phyloP scores from a whole-genome alignment of 2,329 filamentous ascomycete species.

The Escovopsis weberi region DNA sequence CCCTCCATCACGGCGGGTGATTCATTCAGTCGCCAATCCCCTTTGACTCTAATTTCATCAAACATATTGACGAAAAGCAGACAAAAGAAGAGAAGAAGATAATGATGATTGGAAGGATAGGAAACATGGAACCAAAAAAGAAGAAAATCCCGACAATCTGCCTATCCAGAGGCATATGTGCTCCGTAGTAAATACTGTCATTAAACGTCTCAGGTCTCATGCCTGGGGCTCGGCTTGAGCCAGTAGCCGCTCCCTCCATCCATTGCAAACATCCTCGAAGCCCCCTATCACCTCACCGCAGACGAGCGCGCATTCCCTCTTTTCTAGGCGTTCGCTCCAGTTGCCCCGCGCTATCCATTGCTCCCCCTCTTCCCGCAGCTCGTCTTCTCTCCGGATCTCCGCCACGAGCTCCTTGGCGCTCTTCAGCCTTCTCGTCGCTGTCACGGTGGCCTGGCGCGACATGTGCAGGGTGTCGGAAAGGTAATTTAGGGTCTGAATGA shows the following conservation, averaged over 20 bases:
- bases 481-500: slow-evolving; percentile 69
- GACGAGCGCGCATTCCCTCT: slow-evolving; percentile 67
- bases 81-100: too few species aligned
- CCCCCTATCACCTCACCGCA: slow-evolving; percentile 82
- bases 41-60: too few species aligned
- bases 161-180: too few species aligned
- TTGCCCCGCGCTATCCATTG: slow-evolving; percentile 68
- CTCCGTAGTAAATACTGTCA: not conserved
- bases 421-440: slow-evolving; percentile 64
- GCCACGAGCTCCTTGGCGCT: slow-evolving; percentile 73
- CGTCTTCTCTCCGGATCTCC: slow-evolving; percentile 72
- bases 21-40: too few species aligned
- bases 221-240: slow-evolving; percentile 42
- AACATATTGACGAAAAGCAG: too few species aligned
- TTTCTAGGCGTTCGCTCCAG: slow-evolving; percentile 64
- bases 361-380: slow-evolving; percentile 68
- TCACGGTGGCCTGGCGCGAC: slow-evolving; percentile 74
- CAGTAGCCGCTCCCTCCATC: slow-evolving; percentile 64
- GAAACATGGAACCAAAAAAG: not conserved
- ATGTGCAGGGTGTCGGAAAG: slow-evolving; percentile 89
- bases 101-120: not conserved
- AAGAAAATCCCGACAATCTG: too few species aligned
- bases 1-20: too few species aligned
- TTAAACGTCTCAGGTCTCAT: slow-evolving; percentile 7
- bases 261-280: slow-evolving; percentile 80